Conservation (phyloP, 2,329 filamentous ascomycete genomes). For the Pseudogymnoascus sp. region DNA sequence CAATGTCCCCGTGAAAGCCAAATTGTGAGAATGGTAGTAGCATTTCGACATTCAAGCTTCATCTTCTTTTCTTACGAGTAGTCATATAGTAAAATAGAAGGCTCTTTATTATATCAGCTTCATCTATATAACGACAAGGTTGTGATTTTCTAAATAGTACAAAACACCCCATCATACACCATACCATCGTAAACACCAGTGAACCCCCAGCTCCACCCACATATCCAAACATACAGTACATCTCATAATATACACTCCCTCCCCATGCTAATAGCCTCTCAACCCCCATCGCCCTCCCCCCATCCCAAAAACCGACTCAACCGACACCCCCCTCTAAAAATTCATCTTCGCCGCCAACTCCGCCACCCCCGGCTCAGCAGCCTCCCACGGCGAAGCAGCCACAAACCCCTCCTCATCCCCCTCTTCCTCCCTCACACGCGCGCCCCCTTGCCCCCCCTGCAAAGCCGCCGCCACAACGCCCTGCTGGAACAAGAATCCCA, state of each 20-base stretch:
- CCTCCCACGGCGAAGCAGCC: conserved; percentile 6
- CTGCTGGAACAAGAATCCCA: conserved; percentile 27
- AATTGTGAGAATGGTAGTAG: background rate
- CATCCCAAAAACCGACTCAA: background rate
- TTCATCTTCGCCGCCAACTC: conserved; percentile 12
- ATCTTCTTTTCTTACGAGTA: background rate
- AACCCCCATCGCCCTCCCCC: background rate
- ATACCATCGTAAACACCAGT: background rate
- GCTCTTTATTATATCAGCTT: background rate
- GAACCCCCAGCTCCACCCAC: background rate
- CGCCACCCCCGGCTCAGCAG: conserved; percentile 24
- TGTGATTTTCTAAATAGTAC: background rate
- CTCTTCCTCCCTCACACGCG: conserved; percentile 11
- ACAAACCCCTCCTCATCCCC: conserved; percentile 13
- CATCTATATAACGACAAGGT: background rate
- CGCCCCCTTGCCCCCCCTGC: background rate
- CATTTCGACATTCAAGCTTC: background rate
- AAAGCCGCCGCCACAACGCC: conserved; percentile 22
- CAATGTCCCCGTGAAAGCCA: background rate
- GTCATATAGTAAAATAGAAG: background rate
- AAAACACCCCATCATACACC: background rate
- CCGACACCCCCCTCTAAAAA: background rate
- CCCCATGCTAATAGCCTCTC: no score
- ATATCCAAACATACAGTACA: background rate
- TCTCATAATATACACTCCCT: background rate